Percentiles rank a stretch among this genome's conserved stretches.
Evolutionary conservation across 2,329 filamentous ascomycete genomes (phyloP).

Genomic region (Aspergillus melleus): DNA sequence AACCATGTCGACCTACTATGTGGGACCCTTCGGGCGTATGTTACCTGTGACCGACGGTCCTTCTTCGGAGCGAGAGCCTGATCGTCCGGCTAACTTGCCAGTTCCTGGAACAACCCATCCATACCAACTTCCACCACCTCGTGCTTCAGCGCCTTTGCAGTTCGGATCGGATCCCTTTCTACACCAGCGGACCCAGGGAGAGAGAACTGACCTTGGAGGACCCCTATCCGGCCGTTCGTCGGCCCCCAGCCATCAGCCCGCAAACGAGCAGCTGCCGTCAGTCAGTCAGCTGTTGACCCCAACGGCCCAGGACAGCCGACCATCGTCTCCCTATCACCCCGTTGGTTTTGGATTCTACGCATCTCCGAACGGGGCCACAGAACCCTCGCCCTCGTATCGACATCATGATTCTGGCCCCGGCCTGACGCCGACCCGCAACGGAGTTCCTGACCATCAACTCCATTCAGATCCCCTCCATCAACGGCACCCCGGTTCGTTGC

Average conservation of each 20-base stretch:
- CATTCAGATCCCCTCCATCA: slow-evolving; percentile 22
- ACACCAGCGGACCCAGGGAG: slow-evolving; percentile 25
- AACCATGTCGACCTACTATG: slow-evolving; percentile 39
- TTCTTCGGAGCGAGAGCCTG: slow-evolving; percentile 27
- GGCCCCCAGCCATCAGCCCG: slow-evolving; percentile 12
- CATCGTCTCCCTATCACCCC: slow-evolving; percentile 30
- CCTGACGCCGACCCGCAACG: slow-evolving; percentile 13
- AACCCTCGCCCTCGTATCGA: slow-evolving; percentile 18
- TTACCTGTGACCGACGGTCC: slow-evolving; percentile 31
- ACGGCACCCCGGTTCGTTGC: slow-evolving; percentile 24
- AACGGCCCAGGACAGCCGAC: slow-evolving; percentile 25
- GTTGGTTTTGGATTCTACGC: slow-evolving; percentile 21
- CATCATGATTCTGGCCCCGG: slow-evolving; percentile 21
- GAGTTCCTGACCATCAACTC: slow-evolving; percentile 17
- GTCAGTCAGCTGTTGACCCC: slow-evolving; percentile 43
- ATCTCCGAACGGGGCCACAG: slow-evolving; percentile 17
- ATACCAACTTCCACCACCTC: slow-evolving; percentile 44
- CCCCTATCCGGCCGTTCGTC: slow-evolving; percentile 12
- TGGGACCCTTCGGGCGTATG: slow-evolving; percentile 43
- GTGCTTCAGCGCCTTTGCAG: slow-evolving; percentile 31
- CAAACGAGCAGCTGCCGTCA: slow-evolving; percentile 38
- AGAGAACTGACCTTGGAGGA: slow-evolving; percentile 24
- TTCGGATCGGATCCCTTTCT: slow-evolving; percentile 37
- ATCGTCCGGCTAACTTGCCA: slow-evolving; percentile 32
- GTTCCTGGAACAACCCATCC: slow-evolving; percentile 32